A percentile compares a stretch with the other conserved stretches of the same genome.
These are phyloP conservation scores for Metschnikowia reukaufii DNA, from an alignment of 805 yeast species.

Conservation along the genomic window DNA sequence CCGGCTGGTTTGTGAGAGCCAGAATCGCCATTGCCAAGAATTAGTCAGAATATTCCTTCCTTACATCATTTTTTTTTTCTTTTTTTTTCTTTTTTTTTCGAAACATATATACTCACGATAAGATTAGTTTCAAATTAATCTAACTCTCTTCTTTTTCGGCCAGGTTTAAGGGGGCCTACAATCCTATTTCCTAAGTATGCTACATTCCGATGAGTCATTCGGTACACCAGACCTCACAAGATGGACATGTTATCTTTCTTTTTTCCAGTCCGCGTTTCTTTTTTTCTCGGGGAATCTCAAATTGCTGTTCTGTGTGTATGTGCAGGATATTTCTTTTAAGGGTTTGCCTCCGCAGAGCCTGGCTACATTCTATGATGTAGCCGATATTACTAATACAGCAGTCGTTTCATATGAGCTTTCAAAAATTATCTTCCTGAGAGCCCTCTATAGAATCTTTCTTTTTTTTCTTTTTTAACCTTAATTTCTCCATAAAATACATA, in stretches of 20 bases:
- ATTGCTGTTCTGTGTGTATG: background rate
- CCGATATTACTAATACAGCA: background rate
- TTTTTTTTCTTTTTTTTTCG: no score
- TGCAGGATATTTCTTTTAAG: background rate
- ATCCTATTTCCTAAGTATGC: background rate
- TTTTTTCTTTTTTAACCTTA: background rate
- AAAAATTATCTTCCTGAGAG: no score
- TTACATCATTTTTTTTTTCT: background rate
- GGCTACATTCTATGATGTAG: no score
- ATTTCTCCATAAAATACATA: background rate
- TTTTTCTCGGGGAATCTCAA: background rate
- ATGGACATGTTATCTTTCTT: background rate
- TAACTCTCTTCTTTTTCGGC: no score
- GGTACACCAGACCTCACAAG: background rate
- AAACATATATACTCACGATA: no score
- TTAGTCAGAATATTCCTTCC: no score
- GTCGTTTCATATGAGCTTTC: no score
- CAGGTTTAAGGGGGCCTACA: no score
- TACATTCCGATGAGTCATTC: background rate
- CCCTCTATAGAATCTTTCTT: background rate
- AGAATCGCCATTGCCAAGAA: no score
- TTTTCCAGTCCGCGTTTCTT: background rate
- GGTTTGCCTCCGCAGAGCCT: background rate
- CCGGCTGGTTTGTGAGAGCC: no score
- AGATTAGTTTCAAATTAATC: no score